These are phyloP conservation scores for Lactarius hengduanensis DNA, from an alignment of 768 basidiomycete genomes.

Conservation along the genomic window DNA sequence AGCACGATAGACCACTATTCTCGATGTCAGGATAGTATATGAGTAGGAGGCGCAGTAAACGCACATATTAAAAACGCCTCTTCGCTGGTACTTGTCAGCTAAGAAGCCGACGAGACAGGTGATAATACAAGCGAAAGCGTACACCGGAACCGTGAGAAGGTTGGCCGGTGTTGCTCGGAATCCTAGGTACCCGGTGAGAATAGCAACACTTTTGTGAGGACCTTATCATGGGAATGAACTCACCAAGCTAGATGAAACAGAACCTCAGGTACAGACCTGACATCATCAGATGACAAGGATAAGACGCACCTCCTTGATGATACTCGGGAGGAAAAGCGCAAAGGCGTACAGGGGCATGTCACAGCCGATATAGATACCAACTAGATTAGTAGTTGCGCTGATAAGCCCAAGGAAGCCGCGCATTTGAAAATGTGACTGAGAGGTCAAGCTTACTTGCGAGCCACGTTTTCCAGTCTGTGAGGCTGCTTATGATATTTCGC, in stretches of 20 bases:
- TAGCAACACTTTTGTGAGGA: neutral
- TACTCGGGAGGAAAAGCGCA: slow-evolving; percentile 73
- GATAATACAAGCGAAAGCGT: slow-evolving; percentile 61
- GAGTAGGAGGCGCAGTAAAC: slow-evolving; percentile 30
- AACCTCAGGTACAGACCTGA: neutral
- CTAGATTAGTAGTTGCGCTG: slow-evolving; percentile 34
- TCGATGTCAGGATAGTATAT: slow-evolving; percentile 5
- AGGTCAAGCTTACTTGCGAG: slow-evolving; percentile 37
- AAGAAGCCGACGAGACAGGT: slow-evolving; percentile 63
- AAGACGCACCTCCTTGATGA: slow-evolving; percentile 61
- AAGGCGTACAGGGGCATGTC: slow-evolving; percentile 77
- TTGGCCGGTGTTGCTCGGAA: slow-evolving; percentile 72
- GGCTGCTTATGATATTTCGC: slow-evolving; percentile 58
- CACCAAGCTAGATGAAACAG: slow-evolving; percentile 8
- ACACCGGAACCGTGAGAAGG: slow-evolving; percentile 75
- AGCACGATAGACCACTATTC: neutral
- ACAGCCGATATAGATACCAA: slow-evolving; percentile 53
- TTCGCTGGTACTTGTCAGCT: slow-evolving; percentile 58
- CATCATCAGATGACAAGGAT: neutral
- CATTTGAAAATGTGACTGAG: neutral
- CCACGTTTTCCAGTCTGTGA: slow-evolving; percentile 77
- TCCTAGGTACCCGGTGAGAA: slow-evolving; percentile 37
- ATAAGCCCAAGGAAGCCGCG: neutral
- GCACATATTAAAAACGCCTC: slow-evolving; percentile 66
- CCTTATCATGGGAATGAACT: neutral